Conservation (phyloP, 345 rosid species). For the Syzygium aqueum region DNA sequence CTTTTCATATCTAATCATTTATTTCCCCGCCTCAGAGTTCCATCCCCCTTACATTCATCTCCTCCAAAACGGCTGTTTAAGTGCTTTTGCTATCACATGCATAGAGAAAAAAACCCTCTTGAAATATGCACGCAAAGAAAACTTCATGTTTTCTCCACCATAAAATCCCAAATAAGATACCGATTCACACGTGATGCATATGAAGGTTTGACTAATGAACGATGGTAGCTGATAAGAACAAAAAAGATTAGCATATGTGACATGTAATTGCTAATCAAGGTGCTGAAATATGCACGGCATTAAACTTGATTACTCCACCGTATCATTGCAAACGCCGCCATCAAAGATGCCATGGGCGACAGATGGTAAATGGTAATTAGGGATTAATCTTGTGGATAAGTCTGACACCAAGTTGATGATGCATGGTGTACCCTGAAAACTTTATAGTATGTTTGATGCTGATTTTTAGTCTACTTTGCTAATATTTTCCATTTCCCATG, state of each 20-base stretch:
- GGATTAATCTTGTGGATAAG: neutral
- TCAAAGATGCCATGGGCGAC: neutral
- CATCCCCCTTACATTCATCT: neutral
- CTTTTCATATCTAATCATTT: constrained; percentile 14
- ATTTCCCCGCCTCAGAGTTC: neutral
- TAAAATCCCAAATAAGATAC: neutral
- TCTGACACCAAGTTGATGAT: neutral
- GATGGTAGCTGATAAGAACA: neutral
- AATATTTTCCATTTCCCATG: neutral
- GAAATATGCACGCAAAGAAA: neutral
- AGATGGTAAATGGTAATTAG: too few relatives aligned
- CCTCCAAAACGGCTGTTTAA: neutral
- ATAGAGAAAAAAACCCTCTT: neutral
- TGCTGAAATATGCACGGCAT: neutral
- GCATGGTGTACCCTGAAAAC: neutral
- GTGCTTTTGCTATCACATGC: neutral
- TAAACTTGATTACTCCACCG: neutral
- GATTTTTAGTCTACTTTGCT: neutral
- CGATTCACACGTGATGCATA: neutral
- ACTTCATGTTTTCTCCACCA: neutral
- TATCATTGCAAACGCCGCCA: neutral
- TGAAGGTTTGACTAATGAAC: neutral
- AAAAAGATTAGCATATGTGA: neutral
- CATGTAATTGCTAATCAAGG: neutral
- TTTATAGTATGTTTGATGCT: neutral